Conservation (phyloP, 2,329 filamentous ascomycete genomes). For the Coniochaeta sp. region DNA sequence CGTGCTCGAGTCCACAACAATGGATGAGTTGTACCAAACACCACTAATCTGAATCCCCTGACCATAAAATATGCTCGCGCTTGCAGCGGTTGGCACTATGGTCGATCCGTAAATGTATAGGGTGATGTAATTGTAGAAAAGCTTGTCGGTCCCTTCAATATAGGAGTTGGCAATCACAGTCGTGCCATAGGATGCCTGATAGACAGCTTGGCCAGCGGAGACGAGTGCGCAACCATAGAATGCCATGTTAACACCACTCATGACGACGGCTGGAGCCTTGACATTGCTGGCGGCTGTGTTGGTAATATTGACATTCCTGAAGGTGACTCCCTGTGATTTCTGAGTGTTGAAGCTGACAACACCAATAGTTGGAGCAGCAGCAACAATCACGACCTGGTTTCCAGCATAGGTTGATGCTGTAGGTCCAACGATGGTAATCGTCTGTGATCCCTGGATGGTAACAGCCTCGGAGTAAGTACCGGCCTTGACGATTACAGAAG, state of each 20-base stretch:
- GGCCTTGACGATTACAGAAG: slow-evolving; percentile 34
- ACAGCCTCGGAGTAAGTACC: slow-evolving; percentile 37
- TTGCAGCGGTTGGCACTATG: slow-evolving; percentile 27
- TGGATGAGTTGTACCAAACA: slow-evolving; percentile 27
- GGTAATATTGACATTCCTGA: slow-evolving; percentile 31
- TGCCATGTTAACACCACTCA: slow-evolving; percentile 29
- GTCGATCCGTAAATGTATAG: slow-evolving; percentile 35
- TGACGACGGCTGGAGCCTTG: slow-evolving; percentile 15
- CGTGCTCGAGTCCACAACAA: slow-evolving; percentile 30
- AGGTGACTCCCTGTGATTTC: slow-evolving; percentile 22
- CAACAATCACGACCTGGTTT: slow-evolving; percentile 27
- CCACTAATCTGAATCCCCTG: slow-evolving; percentile 21
- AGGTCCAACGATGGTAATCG: slow-evolving; percentile 31
- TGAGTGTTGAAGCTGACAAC: slow-evolving; percentile 21
- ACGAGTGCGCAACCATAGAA: slow-evolving; percentile 37
- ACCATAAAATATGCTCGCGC: slow-evolving; percentile 29
- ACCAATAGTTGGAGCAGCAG: slow-evolving; percentile 8
- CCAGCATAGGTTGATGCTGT: slow-evolving; percentile 22
- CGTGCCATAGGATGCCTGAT: slow-evolving; percentile 21
- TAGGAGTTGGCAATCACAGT: slow-evolving; percentile 35
- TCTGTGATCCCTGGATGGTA: slow-evolving; percentile 27
- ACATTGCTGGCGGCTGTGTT: slow-evolving; percentile 17
- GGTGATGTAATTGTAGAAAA: slow-evolving; percentile 30
- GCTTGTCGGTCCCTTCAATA: slow-evolving; percentile 33
- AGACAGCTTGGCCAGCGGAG: slow-evolving; percentile 22